Base-by-base conservation (phyloP, 768 basidiomycete species). In the Auriscalpium vulgare region DNA sequence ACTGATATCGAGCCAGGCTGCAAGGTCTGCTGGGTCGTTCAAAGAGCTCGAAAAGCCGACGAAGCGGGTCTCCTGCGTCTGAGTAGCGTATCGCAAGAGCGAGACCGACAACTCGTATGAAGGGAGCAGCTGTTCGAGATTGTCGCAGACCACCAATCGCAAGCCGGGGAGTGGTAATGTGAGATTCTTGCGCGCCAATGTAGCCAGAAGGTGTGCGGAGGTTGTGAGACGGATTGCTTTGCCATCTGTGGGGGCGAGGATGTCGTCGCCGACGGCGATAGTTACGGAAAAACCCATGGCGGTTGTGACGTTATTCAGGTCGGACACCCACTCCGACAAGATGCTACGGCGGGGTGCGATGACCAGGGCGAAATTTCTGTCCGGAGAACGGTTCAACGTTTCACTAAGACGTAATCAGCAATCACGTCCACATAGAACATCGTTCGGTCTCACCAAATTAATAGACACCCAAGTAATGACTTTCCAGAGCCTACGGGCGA, bases 401-500 rank as follows among this genome's bases (percentile, higher is more conserved):
- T 78, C 77, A 79, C 91, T 95, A 54, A 40, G 43, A 46, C 23
- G 66, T 35, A 46, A 53, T 69, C 50, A 60, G 59, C 49, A 6
- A 48, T 34, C 55, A 16, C 36, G 34, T 36, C n/a, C 29, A 13
- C 50, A 11, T 43, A 8, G 35, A 16, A 21, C 21, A 46, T 21
- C 51, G n/a, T 10, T 37, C 50, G 47, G 49, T 69, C 86, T 54
- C 65, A 94, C 95, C 89, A 91, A 40, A 83, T 74, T 1, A 85
- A 73, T 46, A 88, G 69, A 58, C 88, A 82, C 3, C 79, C 86
- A 58, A 95, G 64, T 21, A 80, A 74, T 2, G 90, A 85, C 67
- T 95, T 97, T 0, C 95, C 95, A 56, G 83, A 81, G 13, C 87
- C 83, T 4, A 83, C 78, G 2, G 95, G 94, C 1, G 85, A 88